Conservation (phyloP, 2,329 filamentous ascomycete species). For the Aspergillus intermedius region DNA sequence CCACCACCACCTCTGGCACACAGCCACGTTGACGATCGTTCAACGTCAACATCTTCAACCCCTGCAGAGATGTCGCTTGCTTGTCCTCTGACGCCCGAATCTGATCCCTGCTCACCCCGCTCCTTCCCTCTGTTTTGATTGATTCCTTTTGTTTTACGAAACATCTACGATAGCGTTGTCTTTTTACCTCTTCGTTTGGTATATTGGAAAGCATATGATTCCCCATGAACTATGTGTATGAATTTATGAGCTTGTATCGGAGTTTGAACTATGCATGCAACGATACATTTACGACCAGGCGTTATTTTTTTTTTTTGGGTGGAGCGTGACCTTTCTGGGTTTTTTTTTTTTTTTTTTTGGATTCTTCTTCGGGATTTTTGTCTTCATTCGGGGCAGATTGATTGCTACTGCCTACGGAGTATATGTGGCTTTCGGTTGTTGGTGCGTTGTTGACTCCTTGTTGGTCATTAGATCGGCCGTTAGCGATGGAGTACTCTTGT, state of each 20-base stretch:
- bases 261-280: too few relatives aligned
- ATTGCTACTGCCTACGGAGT: neutral
- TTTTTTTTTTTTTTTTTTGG: too few relatives aligned
- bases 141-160: neutral
- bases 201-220: too few relatives aligned
- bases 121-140: constrained; percentile 15
- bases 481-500: neutral
- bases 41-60: constrained; percentile 24
- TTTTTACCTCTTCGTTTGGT: constrained; percentile 5
- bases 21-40: constrained; percentile 23
- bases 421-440: neutral
- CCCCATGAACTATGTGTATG: too few relatives aligned
- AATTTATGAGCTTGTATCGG: too few relatives aligned
- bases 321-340: too few relatives aligned
- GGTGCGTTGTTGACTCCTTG: neutral
- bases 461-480: neutral
- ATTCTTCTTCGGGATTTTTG: constrained; percentile 2
- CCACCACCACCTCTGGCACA: constrained; percentile 25
- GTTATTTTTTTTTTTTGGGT: too few relatives aligned
- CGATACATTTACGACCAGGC: too few relatives aligned
- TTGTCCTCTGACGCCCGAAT: constrained; percentile 38
- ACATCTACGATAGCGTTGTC: constrained; percentile 1
- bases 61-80: constrained; percentile 35
- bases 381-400: constrained; percentile 1
- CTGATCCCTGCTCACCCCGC: constrained; percentile 35